Percentiles rank a stretch among this genome's conserved stretches.
These are phyloP conservation scores for Pseudogymnoascus sp. DNA, from an alignment of 2,329 filamentous ascomycete species.

Conservation along the genomic window DNA sequence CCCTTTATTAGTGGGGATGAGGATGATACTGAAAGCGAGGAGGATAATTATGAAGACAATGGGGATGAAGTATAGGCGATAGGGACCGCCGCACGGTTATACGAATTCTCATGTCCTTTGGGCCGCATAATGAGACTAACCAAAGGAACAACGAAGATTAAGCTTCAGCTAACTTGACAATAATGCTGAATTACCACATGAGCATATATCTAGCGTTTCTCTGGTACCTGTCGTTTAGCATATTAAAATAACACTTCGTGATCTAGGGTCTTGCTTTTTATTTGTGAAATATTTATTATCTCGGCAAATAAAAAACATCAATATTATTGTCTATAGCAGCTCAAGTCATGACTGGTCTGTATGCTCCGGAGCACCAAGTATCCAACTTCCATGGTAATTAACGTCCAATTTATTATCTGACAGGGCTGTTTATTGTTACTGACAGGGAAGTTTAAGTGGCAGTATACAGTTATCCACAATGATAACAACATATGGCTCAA, in stretches of 20 bases:
- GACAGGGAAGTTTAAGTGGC: not conserved
- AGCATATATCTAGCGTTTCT: not conserved
- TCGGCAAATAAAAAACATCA: not conserved
- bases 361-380: not conserved
- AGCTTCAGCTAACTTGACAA: not conserved
- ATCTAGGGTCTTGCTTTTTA: not conserved
- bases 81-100: not conserved
- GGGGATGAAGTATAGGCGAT: not conserved
- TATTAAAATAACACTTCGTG: not conserved
- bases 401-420: not conserved
- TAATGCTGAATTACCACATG: not conserved
- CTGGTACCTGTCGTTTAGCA: not conserved
- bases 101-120: not conserved
- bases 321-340: no score
- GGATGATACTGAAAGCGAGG: conserved; percentile 25
- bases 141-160: not conserved
- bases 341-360: not conserved
- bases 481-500: not conserved
- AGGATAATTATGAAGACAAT: not conserved
- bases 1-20: conserved; percentile 61
- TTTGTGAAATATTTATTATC: not conserved
- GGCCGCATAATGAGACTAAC: not conserved
- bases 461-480: not conserved
- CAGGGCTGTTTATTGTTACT: not conserved
- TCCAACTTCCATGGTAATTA: not conserved